These are phyloP conservation scores for Plectosphaerella sp. DNA, from an alignment of 2,329 filamentous ascomycete genomes.

Conservation along the genomic window DNA sequence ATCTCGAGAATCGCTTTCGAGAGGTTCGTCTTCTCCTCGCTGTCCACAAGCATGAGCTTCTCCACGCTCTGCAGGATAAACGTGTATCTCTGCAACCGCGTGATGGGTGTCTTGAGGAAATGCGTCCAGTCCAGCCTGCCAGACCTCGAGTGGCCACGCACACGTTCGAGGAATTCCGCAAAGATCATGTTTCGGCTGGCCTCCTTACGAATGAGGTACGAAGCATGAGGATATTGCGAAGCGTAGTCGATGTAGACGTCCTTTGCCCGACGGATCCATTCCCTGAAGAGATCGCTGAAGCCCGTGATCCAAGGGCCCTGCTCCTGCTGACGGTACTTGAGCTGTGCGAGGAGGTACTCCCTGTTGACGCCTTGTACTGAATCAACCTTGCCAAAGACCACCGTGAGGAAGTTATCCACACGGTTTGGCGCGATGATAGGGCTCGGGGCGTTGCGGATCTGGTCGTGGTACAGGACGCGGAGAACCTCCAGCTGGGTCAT, in stretches of 20 bases:
- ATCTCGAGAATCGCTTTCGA: constrained; percentile 86
- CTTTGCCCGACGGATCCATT: constrained; percentile 96
- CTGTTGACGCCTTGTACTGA: constrained; percentile 87
- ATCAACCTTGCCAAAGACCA: constrained; percentile 89
- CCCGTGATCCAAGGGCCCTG: constrained; percentile 92
- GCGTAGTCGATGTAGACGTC: constrained; percentile 89
- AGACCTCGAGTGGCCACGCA: constrained; percentile 72
- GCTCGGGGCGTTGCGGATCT: constrained; percentile 67
- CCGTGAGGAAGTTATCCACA: constrained; percentile 72
- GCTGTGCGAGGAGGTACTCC: constrained; percentile 83
- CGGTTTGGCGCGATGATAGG: constrained; percentile 76
- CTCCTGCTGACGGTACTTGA: constrained; percentile 95
- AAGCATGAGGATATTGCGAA: constrained; percentile 77
- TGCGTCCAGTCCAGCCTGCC: constrained; percentile 89
- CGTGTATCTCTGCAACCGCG: constrained; percentile 83
- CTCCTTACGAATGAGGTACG: constrained; percentile 79
- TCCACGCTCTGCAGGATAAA: constrained; percentile 79
- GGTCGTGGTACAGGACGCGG: constrained; percentile 78
- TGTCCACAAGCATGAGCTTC: constrained; percentile 77
- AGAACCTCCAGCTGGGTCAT: constrained; percentile 88
- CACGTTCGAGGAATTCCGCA: constrained; percentile 77
- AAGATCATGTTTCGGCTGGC: constrained; percentile 81
- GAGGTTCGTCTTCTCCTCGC: constrained; percentile 84
- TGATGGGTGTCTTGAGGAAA: constrained; percentile 90
- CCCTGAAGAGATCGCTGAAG: constrained; percentile 94